Evolutionary conservation across 2,329 filamentous ascomycete species (phyloP).

Genomic region (Bipolaris oryzae): DNA sequence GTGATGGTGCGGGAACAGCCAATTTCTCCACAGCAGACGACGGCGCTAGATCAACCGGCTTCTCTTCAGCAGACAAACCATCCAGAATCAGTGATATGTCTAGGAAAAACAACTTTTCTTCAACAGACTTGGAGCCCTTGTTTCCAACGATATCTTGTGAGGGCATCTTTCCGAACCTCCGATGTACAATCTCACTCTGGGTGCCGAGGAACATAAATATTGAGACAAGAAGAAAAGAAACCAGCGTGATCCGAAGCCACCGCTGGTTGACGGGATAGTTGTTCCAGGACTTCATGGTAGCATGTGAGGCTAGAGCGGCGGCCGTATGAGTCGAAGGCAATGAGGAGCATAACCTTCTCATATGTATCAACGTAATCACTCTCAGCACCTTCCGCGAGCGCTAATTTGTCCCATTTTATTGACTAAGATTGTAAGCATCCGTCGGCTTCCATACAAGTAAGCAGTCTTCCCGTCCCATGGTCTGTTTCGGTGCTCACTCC

Average conservation of each 20-base stretch:
- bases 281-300: not conserved
- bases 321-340: not conserved
- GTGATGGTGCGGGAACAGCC: not conserved
- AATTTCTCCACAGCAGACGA: not conserved
- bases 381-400: too few species aligned
- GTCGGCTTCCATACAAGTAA: too few species aligned
- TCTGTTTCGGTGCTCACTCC: too few species aligned
- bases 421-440: too few species aligned
- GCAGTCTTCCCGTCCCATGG: too few species aligned
- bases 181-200: not conserved
- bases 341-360: too few species aligned
- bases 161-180: not conserved
- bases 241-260: not conserved
- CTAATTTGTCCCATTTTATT: too few species aligned
- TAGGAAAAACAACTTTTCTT: not conserved
- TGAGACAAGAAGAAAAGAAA: not conserved
- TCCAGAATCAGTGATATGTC: not conserved
- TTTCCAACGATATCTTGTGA: not conserved
- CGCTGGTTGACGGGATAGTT: not conserved
- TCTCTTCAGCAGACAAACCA: not conserved
- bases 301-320: not conserved
- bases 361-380: too few species aligned
- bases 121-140: not conserved
- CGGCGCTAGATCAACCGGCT: not conserved
- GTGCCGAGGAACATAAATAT: not conserved